A percentile compares a stretch with the other conserved stretches of the same genome.
These are phyloP conservation scores for Alternaria dauci DNA, from an alignment of 2,329 filamentous ascomycete genomes.

Conservation along the genomic window DNA sequence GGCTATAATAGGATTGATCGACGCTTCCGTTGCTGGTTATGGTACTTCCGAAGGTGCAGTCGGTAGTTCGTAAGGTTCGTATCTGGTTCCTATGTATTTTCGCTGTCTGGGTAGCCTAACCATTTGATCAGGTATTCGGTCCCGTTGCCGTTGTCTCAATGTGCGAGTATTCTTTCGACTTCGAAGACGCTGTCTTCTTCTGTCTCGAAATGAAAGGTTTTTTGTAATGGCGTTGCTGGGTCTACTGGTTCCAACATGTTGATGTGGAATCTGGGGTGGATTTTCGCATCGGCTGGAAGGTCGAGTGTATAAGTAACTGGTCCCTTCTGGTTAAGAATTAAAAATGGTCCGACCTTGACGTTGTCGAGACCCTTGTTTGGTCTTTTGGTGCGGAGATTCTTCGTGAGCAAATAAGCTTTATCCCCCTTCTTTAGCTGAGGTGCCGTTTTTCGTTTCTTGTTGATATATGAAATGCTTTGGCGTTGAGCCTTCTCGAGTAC, in stretches of 20 bases:
- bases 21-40: background rate
- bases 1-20: too few relatives aligned
- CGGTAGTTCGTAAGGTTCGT: slow-evolving; percentile 1
- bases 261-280: too few relatives aligned
- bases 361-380: slow-evolving; percentile 8
- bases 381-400: slow-evolving; percentile 11
- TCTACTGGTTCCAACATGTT: too few relatives aligned
- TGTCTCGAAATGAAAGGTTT: background rate
- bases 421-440: too few relatives aligned
- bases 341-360: background rate
- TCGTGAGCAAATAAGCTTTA: slow-evolving; percentile 16
- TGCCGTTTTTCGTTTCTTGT: too few relatives aligned
- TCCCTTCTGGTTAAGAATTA: slow-evolving; percentile 6
- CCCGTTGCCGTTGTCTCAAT: background rate
- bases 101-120: background rate
- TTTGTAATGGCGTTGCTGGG: too few relatives aligned
- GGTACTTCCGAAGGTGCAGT: background rate
- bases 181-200: background rate
- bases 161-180: background rate
- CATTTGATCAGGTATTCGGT: slow-evolving; percentile 2
- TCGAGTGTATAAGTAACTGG: too few relatives aligned
- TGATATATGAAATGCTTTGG: too few relatives aligned
- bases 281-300: slow-evolving; percentile 1
- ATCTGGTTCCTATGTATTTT: background rate
- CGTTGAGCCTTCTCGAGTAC: too few relatives aligned